phyloP scores from a whole-genome alignment of 1,284 basidiomycete genomes.

The Cutaneotrichosporon arboriforme region DNA sequence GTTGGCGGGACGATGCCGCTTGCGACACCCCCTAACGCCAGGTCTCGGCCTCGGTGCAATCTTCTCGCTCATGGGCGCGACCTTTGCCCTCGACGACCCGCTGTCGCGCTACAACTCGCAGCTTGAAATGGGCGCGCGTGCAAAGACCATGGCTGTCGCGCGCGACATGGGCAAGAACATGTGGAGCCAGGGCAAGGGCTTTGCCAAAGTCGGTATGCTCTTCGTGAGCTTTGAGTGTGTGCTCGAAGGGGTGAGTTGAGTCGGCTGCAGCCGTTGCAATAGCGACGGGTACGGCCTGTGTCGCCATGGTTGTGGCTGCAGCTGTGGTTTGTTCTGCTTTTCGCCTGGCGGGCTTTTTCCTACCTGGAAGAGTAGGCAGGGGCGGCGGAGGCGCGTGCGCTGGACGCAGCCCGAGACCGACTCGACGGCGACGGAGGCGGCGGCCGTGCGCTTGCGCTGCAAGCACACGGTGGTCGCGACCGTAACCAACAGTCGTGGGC shows the following conservation, averaged over 20 bases:
- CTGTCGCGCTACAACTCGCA: conserved; percentile 60
- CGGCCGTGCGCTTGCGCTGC: no score
- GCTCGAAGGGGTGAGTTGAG: conserved; percentile 80
- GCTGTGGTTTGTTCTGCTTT: no score
- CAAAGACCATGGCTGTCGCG: conserved; percentile 73
- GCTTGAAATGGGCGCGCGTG: conserved; percentile 36
- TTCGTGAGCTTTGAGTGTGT: conserved; percentile 93
- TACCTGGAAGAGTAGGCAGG: no score
- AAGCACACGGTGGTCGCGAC: no score
- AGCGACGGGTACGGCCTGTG: no score
- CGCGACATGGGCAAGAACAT: conserved; percentile 92
- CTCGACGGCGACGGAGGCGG: no score
- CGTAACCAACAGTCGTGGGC: neutral
- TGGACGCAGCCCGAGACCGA: no score
- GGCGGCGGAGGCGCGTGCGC: no score
- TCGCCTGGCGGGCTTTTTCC: no score
- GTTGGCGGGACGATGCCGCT: neutral
- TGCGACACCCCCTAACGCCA: conserved; percentile 32
- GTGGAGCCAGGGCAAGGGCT: conserved; percentile 85
- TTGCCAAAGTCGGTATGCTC: conserved; percentile 88
- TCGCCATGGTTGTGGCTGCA: neutral
- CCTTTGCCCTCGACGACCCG: conserved; percentile 94
- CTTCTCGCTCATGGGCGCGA: conserved; percentile 92
- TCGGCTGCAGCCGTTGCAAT: neutral
- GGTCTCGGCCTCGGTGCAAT: conserved; percentile 91